A percentile compares a stretch with the other conserved stretches of the same genome.
Evolutionary conservation across 2,329 filamentous ascomycete genomes (phyloP).

Genomic region (Cladophialophora psammophila): DNA sequence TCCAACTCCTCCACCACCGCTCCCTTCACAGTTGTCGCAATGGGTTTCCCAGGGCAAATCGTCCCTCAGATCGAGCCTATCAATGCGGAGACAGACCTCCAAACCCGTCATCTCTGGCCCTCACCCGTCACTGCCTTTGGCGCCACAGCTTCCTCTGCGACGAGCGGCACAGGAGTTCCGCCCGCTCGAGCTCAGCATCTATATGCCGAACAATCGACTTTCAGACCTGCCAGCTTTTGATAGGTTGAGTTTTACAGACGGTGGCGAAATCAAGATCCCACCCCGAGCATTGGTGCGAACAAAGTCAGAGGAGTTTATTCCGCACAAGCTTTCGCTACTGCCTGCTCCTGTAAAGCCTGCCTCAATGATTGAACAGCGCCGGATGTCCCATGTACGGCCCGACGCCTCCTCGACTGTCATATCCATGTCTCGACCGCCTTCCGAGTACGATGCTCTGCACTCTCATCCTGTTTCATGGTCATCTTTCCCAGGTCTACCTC

Average conservation of each 20-base stretch:
- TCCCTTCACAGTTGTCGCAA: constrained; percentile 45
- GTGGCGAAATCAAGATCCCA: constrained; percentile 44
- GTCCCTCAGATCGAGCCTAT: constrained; percentile 52
- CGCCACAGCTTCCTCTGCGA: constrained; percentile 33
- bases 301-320: constrained; percentile 38
- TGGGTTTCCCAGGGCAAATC: constrained; percentile 51
- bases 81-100: constrained; percentile 46
- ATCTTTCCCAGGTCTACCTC: constrained; percentile 39
- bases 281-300: constrained; percentile 45
- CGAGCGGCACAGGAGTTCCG: constrained; percentile 43
- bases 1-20: constrained; percentile 43
- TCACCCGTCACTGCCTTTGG: constrained; percentile 26
- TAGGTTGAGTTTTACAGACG: constrained; percentile 46
- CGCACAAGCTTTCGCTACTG: constrained; percentile 28
- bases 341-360: constrained; percentile 33
- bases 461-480: constrained; percentile 42
- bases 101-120: constrained; percentile 52
- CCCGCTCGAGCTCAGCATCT: constrained; percentile 57
- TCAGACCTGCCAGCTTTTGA: constrained; percentile 56
- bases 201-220: constrained; percentile 52
- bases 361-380: constrained; percentile 39
- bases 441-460: constrained; percentile 40
- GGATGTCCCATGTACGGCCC: constrained; percentile 25
- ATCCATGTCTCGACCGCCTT: constrained; percentile 36
- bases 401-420: constrained; percentile 35